Conservation (phyloP, 208 protist genomes). For the Acanthamoeba culbertsoni region DNA sequence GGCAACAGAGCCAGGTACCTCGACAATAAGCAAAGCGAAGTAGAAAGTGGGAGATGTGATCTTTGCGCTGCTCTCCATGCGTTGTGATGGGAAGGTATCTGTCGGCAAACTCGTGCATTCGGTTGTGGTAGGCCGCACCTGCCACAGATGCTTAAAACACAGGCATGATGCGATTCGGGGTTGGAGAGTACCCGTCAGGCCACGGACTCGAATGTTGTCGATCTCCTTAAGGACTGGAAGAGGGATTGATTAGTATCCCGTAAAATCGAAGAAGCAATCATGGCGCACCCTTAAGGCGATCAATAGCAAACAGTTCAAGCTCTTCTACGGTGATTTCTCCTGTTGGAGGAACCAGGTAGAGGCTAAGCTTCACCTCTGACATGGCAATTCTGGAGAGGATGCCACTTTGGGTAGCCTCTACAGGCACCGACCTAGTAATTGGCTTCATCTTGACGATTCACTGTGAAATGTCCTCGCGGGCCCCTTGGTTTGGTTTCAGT, state of each 20-base stretch:
- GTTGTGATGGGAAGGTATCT: not conserved
- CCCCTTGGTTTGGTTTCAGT: too few species aligned
- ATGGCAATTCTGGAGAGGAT: too few species aligned
- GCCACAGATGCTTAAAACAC: too few species aligned
- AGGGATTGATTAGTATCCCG: not conserved
- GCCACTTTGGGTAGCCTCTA: too few species aligned
- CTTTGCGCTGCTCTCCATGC: not conserved
- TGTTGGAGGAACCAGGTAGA: not conserved
- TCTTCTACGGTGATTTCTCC: constrained; percentile 7
- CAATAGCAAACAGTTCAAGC: not conserved
- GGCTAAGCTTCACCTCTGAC: not conserved
- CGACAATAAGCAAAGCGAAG: constrained; percentile 47
- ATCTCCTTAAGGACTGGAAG: not conserved
- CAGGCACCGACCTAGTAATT: too few species aligned
- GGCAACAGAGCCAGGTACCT: not conserved
- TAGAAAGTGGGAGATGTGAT: constrained; percentile 21
- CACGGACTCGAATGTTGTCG: not conserved
- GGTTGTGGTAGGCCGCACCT: constrained; percentile 2
- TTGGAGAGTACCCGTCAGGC: not conserved
- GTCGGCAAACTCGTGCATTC: not conserved
- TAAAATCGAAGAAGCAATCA: not conserved
- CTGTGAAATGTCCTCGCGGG: too few species aligned
- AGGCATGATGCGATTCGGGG: not conserved
- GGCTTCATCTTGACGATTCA: too few species aligned
- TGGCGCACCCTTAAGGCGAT: not conserved